Percentiles rank a stretch among this genome's conserved stretches.
These are phyloP conservation scores for Crotalaria pallida DNA, from an alignment of 306 rosid genomes.

Conservation along the genomic window DNA sequence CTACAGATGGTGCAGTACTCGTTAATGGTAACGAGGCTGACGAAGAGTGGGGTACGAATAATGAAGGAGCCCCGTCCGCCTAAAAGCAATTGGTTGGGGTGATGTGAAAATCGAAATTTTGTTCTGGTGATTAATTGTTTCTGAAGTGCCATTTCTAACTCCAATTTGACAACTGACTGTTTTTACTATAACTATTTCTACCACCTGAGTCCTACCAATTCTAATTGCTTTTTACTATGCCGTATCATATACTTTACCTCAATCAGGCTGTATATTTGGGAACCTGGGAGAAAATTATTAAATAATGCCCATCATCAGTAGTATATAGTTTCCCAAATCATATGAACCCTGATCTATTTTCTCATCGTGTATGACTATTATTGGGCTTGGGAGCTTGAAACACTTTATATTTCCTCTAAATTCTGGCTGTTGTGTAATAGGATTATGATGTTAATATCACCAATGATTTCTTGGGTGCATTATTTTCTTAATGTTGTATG, in stretches of 20 bases:
- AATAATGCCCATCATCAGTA: conserved; percentile 1
- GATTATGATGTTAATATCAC: not conserved
- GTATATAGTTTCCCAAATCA: not conserved
- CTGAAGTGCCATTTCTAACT: conserved; percentile 79
- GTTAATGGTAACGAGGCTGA: conserved; percentile 89
- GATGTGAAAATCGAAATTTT: conserved; percentile 93
- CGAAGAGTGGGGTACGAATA: conserved; percentile 99
- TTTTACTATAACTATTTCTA: conserved; percentile 29
- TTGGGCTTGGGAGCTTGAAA: conserved; percentile 13
- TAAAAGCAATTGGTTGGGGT: conserved; percentile 95
- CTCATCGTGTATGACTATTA: not conserved
- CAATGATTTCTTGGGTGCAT: not conserved
- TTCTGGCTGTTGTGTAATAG: not conserved
- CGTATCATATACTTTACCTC: conserved; percentile 12
- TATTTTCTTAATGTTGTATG: not conserved
- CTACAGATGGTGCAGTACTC: conserved; percentile 91
- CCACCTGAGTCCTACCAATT: conserved; percentile 16
- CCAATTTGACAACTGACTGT: conserved; percentile 46
- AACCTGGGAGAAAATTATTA: not conserved
- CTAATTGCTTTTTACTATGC: conserved; percentile 13
- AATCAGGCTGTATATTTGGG: conserved; percentile 20
- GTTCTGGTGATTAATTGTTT: conserved; percentile 99
- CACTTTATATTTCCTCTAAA: not conserved
- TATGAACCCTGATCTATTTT: not conserved
- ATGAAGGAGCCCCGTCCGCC: conserved; percentile 97